Conservation (phyloP, 768 basidiomycete species). For the Gelatoporia subvermispora region DNA sequence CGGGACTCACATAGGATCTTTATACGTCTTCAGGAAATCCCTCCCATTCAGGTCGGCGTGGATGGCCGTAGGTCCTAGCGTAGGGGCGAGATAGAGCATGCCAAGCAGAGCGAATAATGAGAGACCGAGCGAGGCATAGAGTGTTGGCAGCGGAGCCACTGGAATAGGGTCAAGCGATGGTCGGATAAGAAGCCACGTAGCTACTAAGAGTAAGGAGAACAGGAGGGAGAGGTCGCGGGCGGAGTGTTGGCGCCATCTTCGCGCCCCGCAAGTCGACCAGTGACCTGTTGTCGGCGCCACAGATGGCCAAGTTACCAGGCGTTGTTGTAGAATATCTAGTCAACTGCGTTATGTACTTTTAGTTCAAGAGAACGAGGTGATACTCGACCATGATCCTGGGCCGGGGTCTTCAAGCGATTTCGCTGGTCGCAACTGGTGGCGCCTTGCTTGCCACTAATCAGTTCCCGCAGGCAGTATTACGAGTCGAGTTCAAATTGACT, state of each 20-base stretch:
- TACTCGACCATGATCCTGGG: no score
- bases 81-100: slow-evolving; percentile 76
- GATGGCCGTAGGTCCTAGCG: slow-evolving; percentile 74
- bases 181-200: slow-evolving; percentile 66
- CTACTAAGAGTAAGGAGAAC: slow-evolving; percentile 59
- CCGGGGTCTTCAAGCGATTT: no score
- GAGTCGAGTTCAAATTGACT: no score
- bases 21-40: slow-evolving; percentile 82
- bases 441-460: no score
- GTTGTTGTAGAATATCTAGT: no score
- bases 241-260: slow-evolving; percentile 6
- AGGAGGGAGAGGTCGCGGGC: slow-evolving; percentile 16
- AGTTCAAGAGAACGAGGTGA: no score
- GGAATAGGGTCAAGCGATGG: slow-evolving; percentile 73
- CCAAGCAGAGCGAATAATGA: slow-evolving; percentile 78
- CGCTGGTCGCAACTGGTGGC: no score
- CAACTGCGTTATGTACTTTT: no score
- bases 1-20: slow-evolving; percentile 66
- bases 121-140: slow-evolving; percentile 80
- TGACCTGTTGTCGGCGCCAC: no score
- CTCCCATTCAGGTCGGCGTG: slow-evolving; percentile 78
- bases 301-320: no score
- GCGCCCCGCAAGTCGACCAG: no score
- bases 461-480: no score
- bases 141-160: slow-evolving; percentile 60